These are phyloP conservation scores for Pyrus communis DNA, from an alignment of 306 rosid species.

Conservation along the genomic window DNA sequence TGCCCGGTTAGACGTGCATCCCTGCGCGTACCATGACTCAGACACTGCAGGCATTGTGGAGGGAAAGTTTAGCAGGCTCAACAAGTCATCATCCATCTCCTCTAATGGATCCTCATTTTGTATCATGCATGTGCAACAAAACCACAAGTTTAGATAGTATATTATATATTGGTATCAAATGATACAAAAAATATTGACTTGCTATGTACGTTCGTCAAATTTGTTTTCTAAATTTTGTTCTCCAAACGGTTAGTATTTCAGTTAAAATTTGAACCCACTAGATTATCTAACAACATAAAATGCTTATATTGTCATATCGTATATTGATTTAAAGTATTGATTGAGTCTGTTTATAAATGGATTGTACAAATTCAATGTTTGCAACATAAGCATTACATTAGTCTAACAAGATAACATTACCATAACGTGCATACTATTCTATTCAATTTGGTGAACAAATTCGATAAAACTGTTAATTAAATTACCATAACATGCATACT, in stretches of 20 bases:
- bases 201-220: not conserved
- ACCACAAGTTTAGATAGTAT: not conserved
- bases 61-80: slow-evolving; percentile 55
- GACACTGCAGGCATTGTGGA: slow-evolving; percentile 31
- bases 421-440: not conserved
- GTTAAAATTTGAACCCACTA: not conserved
- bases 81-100: slow-evolving; percentile 63
- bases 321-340: not conserved
- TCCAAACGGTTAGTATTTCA: not conserved
- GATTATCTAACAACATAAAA: not conserved
- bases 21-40: slow-evolving; percentile 38
- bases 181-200: not conserved
- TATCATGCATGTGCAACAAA: slow-evolving; percentile 29
- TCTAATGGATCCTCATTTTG: slow-evolving; percentile 24
- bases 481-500: not conserved
- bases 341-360: not conserved
- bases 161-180: not conserved
- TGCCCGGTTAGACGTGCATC: slow-evolving; percentile 1
- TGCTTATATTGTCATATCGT: not conserved
- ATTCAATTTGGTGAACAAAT: not conserved
- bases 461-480: not conserved
- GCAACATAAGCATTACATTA: no score
- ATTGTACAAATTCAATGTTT: not conserved
- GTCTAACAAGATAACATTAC: not conserved
- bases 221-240: not conserved